phyloP scores from a whole-genome alignment of 352 stramenopile genomes.

The Vaucheria bursata region DNA sequence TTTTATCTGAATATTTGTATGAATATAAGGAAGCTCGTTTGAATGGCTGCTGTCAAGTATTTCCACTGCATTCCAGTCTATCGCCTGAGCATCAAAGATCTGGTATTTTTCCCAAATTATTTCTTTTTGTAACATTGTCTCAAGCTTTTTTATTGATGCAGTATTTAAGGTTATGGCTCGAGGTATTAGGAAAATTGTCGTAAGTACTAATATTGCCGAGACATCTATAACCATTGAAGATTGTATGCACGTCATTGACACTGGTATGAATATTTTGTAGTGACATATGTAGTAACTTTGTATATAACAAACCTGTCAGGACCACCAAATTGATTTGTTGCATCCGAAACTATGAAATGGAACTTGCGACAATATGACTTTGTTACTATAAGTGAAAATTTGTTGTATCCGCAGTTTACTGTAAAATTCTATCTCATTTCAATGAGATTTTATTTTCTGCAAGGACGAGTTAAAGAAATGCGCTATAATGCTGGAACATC shows the following conservation, averaged over 20 bases:
- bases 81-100: slow-evolving; percentile 72
- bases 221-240: slow-evolving; percentile 70
- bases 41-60: slow-evolving; percentile 8
- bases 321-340: neutral
- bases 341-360: neutral
- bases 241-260: slow-evolving; percentile 76
- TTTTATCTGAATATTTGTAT: too few species aligned
- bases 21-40: slow-evolving; percentile 20
- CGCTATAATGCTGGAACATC: slow-evolving; percentile 61
- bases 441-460: too few species aligned
- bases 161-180: slow-evolving; percentile 72
- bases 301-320: slow-evolving; percentile 37
- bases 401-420: too few species aligned
- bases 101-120: neutral
- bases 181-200: slow-evolving; percentile 69
- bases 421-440: too few species aligned
- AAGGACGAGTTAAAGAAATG: slow-evolving; percentile 70
- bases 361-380: too few species aligned
- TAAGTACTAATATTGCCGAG: slow-evolving; percentile 90
- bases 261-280: slow-evolving; percentile 55
- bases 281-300: too few species aligned
- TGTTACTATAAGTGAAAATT: too few species aligned
- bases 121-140: neutral
- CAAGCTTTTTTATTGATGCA: neutral
- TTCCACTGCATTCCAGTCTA: slow-evolving; percentile 84